phyloP scores from a whole-genome alignment of 345 rosid genomes.

The Firmiana major region DNA sequence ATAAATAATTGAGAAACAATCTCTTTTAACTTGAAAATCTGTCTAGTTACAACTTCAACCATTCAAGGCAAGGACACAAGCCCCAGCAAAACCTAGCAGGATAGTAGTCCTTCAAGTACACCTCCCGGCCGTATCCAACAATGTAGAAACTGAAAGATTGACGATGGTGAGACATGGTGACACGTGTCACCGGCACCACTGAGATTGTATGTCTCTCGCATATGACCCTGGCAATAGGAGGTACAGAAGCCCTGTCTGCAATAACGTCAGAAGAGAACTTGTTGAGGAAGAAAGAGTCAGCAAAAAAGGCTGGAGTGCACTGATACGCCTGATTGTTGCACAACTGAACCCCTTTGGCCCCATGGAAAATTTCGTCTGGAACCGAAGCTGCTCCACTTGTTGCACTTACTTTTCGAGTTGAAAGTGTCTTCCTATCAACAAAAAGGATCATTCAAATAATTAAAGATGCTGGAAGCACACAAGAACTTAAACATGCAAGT shows the following conservation, averaged over 20 bases:
- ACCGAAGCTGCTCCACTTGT: conserved; percentile 93
- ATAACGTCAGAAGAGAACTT: conserved; percentile 87
- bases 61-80: conserved; percentile 86
- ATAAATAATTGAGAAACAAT: not conserved
- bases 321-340: conserved; percentile 94
- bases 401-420: conserved; percentile 79
- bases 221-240: conserved; percentile 72
- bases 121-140: conserved; percentile 81
- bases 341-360: conserved; percentile 87
- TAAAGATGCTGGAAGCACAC: not conserved
- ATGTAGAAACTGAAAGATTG: conserved; percentile 81
- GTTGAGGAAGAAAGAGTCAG: conserved; percentile 87
- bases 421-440: conserved; percentile 65
- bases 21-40: not conserved
- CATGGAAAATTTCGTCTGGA: conserved; percentile 85
- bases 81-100: conserved; percentile 96
- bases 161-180: conserved; percentile 75
- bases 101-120: conserved; percentile 84
- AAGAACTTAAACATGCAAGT: not conserved
- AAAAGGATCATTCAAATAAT: not conserved
- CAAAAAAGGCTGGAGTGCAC: conserved; percentile 87
- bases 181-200: conserved; percentile 85
- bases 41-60: conserved; percentile 55
- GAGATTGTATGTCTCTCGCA: conserved; percentile 88
- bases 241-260: conserved; percentile 62